Base-by-base conservation (phyloP, 1,284 basidiomycete species). In the Melampsora larici-populina region DNA sequence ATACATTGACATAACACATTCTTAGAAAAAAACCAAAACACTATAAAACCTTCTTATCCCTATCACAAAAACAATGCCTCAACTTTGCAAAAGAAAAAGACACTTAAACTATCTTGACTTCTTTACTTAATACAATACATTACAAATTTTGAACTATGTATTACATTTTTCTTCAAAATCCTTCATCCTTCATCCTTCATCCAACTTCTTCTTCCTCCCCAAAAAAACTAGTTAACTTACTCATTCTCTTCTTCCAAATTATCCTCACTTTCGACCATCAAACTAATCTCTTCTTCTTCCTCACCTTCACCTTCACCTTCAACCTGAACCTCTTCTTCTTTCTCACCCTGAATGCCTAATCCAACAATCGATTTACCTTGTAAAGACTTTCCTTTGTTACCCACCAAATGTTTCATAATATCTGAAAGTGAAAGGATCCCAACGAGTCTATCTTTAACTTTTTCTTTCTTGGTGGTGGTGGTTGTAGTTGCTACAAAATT, bases 361-460 rank as follows among this genome's bases (percentile, higher is more conserved):
- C 73, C 73, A 15, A 76, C 66, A 66, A 76, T 76, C 36, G 64
- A 68, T 69, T 76, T 67, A 24, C 73, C 80, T 63, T 81, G 80
- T 48, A 79, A 69, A 2, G 80, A 80, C 76, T 81, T 81, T 46
- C 80, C 65, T 48, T 81, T 81, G 70, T 79, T 79, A 9, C 80
- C 92, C 71, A 96, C 91, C 78, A 96, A 86, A 82, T 95, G 93
- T 58, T 90, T 88, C 80, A 97, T 86, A 49, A 97, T 92, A 83
- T 97, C 94, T 83, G 91, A 93, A 78, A 97, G 86, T 9, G 92
- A 93, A 83, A 97, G 92, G 81, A 97, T 90, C 0, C 94, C 94
- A 43, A 95, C 85, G 7, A 97, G 85, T 7, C 91, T 87, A 0
- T 94, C 94, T 84, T 92, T 92, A 1, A 58, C 55, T 62, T 69